Percentiles rank a stretch among this genome's conserved stretches.
Conservation (phyloP, 192 early-diverging fungal species). For the Gonapodya prolifera region DNA sequence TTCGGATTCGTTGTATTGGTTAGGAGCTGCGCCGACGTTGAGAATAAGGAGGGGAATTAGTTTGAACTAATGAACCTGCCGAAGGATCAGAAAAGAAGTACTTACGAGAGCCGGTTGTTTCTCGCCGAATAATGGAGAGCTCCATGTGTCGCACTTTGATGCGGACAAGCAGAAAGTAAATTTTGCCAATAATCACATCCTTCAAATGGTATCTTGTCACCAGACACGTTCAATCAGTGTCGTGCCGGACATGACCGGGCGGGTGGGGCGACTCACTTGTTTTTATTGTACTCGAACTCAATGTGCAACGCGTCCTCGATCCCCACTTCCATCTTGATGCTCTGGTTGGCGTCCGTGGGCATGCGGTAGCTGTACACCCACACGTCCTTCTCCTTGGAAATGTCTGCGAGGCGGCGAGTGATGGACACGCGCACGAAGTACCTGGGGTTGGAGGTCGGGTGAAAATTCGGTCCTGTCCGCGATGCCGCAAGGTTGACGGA, state of each 20-base stretch:
- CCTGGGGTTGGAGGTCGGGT: conserved; percentile 16
- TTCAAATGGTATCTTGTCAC: conserved; percentile 90
- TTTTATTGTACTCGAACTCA: conserved; percentile 99
- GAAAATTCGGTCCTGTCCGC: too few relatives aligned
- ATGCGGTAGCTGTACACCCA: conserved; percentile 98
- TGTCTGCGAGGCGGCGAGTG: conserved; percentile 73
- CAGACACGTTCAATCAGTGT: too few relatives aligned
- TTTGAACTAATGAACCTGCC: not conserved
- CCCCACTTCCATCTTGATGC: conserved; percentile 99
- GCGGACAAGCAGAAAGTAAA: conserved; percentile 95
- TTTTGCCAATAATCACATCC: conserved; percentile 99
- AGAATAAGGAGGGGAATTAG: not conserved
- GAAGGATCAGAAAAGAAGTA: not conserved
- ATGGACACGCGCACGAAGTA: conserved; percentile 94
- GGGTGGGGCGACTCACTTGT: conserved; percentile 46
- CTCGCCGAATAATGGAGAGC: conserved; percentile 91
- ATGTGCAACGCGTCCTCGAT: conserved; percentile 99
- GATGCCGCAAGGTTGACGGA: too few relatives aligned
- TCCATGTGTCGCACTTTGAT: conserved; percentile 99
- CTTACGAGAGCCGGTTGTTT: conserved; percentile 80
- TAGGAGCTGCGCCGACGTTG: conserved; percentile 43
- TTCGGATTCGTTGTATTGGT: conserved; percentile 98
- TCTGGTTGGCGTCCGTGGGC: conserved; percentile 81
- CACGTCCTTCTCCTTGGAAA: conserved; percentile 85
- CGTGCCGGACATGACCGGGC: not conserved